Evolutionary conservation across 1,284 basidiomycete genomes (phyloP), one percentile per base, ranked within the genome.

Genomic region (Fomitopsis schrenkii): DNA sequence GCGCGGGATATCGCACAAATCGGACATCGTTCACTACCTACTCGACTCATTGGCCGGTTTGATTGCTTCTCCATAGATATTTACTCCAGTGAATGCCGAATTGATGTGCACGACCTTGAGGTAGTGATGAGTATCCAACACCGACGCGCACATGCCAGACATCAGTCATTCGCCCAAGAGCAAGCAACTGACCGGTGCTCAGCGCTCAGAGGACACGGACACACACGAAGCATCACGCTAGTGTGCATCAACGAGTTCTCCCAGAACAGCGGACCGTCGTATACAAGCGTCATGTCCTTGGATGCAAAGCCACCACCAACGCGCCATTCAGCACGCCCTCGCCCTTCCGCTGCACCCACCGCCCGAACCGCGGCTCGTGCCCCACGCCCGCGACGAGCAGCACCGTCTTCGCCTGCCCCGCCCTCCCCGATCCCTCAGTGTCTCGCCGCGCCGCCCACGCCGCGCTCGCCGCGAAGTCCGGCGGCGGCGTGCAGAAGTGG

Each of bases 361-460:
- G 80, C 8, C 96, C 97, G 33, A 96, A 75, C 59, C 93, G 84
- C 67, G 90, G 93, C 74, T 99, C 97, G 71, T 95, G 90, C 0
- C 91, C 93, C 1, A 96, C 71, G 4, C 89, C 94, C 4, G 88
- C 94, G 6, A 94, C 83, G 46, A 98, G 73, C 45, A 97, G 65
- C 8, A 91, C 73, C 5, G 83, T 74, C 50, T 77, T 73, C 55
- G 52, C 61, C 68, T 52, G 61, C 48, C 35, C 36, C 36, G 26
- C 59, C 48, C 69, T 59, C 46, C 48, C 42, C 26, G 58, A 46
- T 65, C 61, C 60, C 59, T 35, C 48, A 62, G 62, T 40, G 28
- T 59, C 59, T 50, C 55, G 3, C 19, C 50, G 14, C 4, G 41
- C 62, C 22, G 76, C 67, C 85, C 84, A 88, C 4, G 71, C 55